A percentile compares a stretch with the other conserved stretches of the same genome.
Conservation (phyloP, 2,329 filamentous ascomycete species). For the Colletotrichum theobromicola region DNA sequence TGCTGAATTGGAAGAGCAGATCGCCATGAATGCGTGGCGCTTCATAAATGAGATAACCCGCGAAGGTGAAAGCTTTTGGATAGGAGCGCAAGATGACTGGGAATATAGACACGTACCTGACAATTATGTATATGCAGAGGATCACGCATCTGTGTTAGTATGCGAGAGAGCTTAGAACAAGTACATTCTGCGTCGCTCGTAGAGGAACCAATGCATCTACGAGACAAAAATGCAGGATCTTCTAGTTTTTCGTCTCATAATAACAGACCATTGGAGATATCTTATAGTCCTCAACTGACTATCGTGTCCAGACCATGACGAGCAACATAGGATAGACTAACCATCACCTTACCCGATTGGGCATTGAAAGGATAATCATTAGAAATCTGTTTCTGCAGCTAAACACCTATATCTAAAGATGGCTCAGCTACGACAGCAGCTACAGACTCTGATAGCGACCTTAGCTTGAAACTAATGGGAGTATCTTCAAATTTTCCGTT, state of each 20-base stretch:
- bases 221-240: neutral
- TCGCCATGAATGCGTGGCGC: neutral
- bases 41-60: neutral
- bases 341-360: too few species aligned
- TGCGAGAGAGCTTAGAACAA: neutral
- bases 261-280: neutral
- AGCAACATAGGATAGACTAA: too few species aligned
- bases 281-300: neutral
- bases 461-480: too few species aligned
- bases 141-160: neutral
- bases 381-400: too few species aligned
- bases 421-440: too few species aligned
- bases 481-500: too few species aligned
- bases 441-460: too few species aligned
- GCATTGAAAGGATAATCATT: too few species aligned
- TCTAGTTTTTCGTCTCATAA: neutral
- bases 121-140: neutral
- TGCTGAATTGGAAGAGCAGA: neutral
- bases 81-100: neutral
- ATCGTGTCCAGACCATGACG: accelerated
- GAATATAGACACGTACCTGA: too few species aligned
- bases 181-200: neutral
- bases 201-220: neutral
- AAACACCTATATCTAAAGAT: too few species aligned
- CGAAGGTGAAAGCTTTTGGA: neutral